Evolutionary conservation across 1,284 basidiomycete genomes (phyloP), one percentile per base, ranked within the genome.

Genomic region (Lignosus rhinocerotis): DNA sequence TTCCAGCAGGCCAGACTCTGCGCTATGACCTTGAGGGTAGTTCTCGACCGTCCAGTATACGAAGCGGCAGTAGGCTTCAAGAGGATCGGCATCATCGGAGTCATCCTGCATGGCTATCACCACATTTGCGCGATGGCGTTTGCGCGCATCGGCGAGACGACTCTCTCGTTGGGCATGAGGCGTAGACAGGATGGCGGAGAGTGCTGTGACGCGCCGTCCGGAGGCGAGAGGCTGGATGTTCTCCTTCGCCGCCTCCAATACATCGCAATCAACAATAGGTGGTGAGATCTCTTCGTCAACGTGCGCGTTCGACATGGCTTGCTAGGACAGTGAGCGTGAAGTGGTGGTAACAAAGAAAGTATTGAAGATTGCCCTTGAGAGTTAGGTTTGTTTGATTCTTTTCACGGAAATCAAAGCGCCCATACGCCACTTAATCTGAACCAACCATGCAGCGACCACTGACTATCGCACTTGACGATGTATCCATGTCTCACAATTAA

Each of bases 161-260:
- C 80, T 77, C 63, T 91, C 88, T 58, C 90, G 80, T 63, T 87
- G 85, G 1, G 82, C 84, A 69, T 90, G 88, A 21, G 90, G 90
- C 0, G 88, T 92, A 16, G 85, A 75, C 39, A 92, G 77, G 56
- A 91, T 80, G 45, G 82, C 80, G 17, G 88, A 88, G 51, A 92
- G 78, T 0, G 90, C 80, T 9, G 89, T 89, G 52, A 88, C 90
- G 63, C 87, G 80, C 52, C 90, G 80, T 14, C 90, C 90, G 5
- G 82, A 78, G 6, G 86, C 87, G 14, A 92, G 80, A 46, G 88
- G 90, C 69, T 90, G 90, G 39, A 92, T 88, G 66, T 92, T 92
- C 73, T 92, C 90, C 70, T 92, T 92, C 5, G 88, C 83, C 2
- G 88, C 88, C 67, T 92, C 89, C n/a, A 92, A 78, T 1, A 92